Conservation (phyloP, 805 yeast species). For the Jamesozyma gamospora region DNA sequence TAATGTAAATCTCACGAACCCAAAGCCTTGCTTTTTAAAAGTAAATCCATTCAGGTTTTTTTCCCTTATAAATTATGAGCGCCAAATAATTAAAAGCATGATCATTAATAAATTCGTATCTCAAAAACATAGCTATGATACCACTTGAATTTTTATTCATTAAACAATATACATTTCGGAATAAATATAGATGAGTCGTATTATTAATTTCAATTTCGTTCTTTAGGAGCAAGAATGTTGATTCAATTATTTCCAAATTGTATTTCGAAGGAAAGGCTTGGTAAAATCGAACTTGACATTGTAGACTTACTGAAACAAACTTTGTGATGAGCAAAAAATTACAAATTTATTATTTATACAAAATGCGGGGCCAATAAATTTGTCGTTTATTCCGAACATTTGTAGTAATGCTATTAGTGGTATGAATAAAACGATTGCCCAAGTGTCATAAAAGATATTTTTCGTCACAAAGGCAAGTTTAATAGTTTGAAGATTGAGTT, state of each 20-base stretch:
- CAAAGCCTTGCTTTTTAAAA: too few species aligned
- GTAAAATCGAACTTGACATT: conserved; percentile 21
- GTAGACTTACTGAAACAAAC: conserved; percentile 10
- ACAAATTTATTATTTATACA: conserved; percentile 18
- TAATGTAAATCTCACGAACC: too few species aligned
- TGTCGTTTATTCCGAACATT: conserved; percentile 15
- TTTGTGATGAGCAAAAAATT: conserved; percentile 3
- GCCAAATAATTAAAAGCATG: too few species aligned
- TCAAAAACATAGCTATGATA: too few species aligned
- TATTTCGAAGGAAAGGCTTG: conserved; percentile 11
- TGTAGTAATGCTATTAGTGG: conserved; percentile 17
- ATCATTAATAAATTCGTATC: too few species aligned
- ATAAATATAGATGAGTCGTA: too few species aligned
- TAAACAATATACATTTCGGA: too few species aligned
- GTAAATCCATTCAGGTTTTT: too few species aligned
- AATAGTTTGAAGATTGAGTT: neutral
- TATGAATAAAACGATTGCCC: conserved; percentile 14
- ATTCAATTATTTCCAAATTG: conserved; percentile 9
- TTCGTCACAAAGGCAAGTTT: conserved; percentile 1
- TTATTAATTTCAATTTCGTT: too few species aligned
- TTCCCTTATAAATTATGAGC: too few species aligned
- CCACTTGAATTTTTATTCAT: too few species aligned
- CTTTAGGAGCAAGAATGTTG: conserved; percentile 16
- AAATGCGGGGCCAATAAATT: conserved; percentile 15
- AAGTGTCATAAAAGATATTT: conserved; percentile 12